Evolutionary conservation across 768 basidiomycete genomes (phyloP).

Genomic region (Nidularia sp.): DNA sequence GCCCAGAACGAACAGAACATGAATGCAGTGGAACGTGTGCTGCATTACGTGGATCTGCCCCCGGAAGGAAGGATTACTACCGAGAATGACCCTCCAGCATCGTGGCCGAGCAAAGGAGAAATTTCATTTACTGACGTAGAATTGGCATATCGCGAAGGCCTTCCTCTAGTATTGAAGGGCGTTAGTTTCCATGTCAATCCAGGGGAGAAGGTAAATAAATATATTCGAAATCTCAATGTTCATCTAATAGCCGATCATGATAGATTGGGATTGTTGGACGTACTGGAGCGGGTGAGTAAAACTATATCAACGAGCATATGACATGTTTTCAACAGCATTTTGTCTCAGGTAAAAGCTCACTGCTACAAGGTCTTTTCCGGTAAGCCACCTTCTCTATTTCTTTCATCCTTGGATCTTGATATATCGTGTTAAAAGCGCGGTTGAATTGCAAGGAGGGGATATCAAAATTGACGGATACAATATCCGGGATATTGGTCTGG

Average conservation of each 20-base stretch:
- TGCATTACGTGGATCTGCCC: constrained; percentile 63
- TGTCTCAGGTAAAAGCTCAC: constrained; percentile 37
- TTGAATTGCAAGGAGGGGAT: constrained; percentile 53
- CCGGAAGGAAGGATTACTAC: constrained; percentile 45
- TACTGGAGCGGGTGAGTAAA: constrained; percentile 19
- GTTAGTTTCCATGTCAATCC: constrained; percentile 51
- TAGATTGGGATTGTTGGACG: constrained; percentile 11
- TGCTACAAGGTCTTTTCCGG: constrained; percentile 56
- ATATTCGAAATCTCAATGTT: background rate
- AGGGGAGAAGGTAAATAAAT: constrained; percentile 56
- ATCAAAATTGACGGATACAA: constrained; percentile 58
- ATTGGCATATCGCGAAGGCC: constrained; percentile 55
- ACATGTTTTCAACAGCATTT: background rate
- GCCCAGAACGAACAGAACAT: constrained; percentile 67
- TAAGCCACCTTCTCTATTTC: constrained; percentile 13
- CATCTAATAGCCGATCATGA: background rate
- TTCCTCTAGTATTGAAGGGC: constrained; percentile 67
- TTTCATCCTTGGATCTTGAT: background rate
- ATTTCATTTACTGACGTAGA: constrained; percentile 55
- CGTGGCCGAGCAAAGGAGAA: constrained; percentile 49
- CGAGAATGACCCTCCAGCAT: constrained; percentile 38
- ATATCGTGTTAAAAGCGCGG: constrained; percentile 32
- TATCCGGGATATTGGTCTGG: constrained; percentile 49
- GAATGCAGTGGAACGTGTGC: constrained; percentile 67
- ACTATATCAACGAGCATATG: background rate